Evolutionary conservation across 148 eudicot genomes (phyloP).

Genomic region (Silene conica): DNA sequence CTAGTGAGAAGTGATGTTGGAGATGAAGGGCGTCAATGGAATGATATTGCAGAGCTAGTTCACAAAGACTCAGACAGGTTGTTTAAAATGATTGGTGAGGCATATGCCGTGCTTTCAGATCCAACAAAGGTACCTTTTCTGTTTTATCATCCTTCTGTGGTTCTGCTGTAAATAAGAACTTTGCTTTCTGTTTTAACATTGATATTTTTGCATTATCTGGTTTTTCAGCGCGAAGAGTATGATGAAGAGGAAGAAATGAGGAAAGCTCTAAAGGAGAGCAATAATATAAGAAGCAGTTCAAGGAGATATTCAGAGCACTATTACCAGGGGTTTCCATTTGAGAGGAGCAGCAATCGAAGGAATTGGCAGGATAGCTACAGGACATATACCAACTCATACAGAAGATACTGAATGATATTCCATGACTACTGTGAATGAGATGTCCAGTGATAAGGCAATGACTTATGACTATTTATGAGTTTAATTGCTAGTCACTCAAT

Average conservation of each 20-base stretch:
- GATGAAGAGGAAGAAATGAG: constrained; percentile 70
- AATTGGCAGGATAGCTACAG: constrained; percentile 48
- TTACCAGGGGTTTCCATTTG: constrained; percentile 44
- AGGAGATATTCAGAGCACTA: constrained; percentile 41
- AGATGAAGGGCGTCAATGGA: constrained; percentile 71
- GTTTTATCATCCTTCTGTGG: neutral
- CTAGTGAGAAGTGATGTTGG: constrained; percentile 66
- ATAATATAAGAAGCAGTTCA: constrained; percentile 30
- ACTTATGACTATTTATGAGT: neutral
- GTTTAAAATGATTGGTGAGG: constrained; percentile 89
- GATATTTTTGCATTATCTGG: neutral
- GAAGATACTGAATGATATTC: constrained; percentile 33
- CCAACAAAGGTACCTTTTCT: constrained; percentile 52
- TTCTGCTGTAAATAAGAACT: neutral
- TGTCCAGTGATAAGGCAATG: neutral
- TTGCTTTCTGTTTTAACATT: neutral
- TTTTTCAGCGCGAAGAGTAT: constrained; percentile 71
- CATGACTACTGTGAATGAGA: neutral
- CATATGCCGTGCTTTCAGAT: constrained; percentile 92
- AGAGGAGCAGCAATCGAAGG: constrained; percentile 46
- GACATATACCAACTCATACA: constrained; percentile 30
- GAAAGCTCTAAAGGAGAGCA: constrained; percentile 39
- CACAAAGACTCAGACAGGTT: constrained; percentile 75
- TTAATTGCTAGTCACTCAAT: neutral
- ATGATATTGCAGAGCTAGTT: constrained; percentile 65